These are phyloP conservation scores for Penicillium cataractarum DNA, from an alignment of 495 filamentous ascomycete species.

Conservation along the genomic window DNA sequence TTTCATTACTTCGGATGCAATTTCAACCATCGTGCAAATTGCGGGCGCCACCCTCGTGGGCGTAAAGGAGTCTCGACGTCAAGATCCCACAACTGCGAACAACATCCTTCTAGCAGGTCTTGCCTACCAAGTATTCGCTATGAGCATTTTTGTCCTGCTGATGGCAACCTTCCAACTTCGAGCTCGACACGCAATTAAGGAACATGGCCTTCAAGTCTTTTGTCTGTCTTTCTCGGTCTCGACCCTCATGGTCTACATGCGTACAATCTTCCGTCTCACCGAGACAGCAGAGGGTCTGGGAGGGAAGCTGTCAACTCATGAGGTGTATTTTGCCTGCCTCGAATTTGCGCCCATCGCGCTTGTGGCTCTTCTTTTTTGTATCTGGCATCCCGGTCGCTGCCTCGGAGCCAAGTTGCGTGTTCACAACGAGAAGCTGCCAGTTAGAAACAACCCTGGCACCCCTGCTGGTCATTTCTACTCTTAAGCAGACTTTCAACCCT, in stretches of 20 bases:
- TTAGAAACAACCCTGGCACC: neutral
- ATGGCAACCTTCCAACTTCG: constrained; percentile 28
- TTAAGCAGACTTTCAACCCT: neutral
- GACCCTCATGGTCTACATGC: constrained; percentile 53
- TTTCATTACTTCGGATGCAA: constrained; percentile 51
- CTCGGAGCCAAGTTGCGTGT: constrained; percentile 13
- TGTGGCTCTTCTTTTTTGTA: constrained; percentile 43
- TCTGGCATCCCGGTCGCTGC: constrained; percentile 51
- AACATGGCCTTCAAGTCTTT: constrained; percentile 11
- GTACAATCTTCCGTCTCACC: constrained; percentile 57
- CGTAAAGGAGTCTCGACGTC: constrained; percentile 37
- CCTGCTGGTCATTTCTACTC: constrained; percentile 30
- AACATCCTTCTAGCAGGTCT: constrained; percentile 56
- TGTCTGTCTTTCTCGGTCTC: constrained; percentile 35
- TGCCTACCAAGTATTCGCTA: constrained; percentile 52
- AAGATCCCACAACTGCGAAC: constrained; percentile 50
- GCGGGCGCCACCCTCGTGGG: constrained; percentile 54
- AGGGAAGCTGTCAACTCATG: constrained; percentile 46
- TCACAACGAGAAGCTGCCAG: neutral
- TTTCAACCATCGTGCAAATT: constrained; percentile 56
- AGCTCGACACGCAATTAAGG: constrained; percentile 14
- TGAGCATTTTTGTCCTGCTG: constrained; percentile 51
- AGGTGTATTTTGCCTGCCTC: constrained; percentile 55
- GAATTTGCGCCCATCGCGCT: constrained; percentile 57
- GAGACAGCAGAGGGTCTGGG: constrained; percentile 56